Evolutionary conservation across 495 filamentous ascomycete species (phyloP).

Genomic region (Chaetomidium leptoderma): DNA sequence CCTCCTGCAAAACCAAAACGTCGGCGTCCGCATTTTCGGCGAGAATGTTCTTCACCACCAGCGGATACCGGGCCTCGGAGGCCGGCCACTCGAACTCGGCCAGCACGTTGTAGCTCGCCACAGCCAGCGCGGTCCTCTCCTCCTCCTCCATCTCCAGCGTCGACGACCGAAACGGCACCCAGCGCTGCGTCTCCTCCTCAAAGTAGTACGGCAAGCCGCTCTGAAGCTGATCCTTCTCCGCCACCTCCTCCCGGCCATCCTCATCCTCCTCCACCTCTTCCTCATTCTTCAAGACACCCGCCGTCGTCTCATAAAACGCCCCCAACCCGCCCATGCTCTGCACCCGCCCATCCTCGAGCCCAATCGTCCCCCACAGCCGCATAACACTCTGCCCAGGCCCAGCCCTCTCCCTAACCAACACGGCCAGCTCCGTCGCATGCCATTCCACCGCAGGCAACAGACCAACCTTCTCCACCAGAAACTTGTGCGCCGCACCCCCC

Average conservation of each 20-base stretch:
- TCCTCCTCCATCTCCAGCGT: constrained; percentile 2
- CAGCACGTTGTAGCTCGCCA: constrained; percentile 56
- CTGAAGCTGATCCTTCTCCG: constrained; percentile 15
- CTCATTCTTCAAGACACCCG: background rate
- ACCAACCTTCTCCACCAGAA: constrained; percentile 42
- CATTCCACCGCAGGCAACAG: constrained; percentile 40
- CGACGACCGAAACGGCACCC: constrained; percentile 20
- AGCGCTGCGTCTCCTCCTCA: constrained; percentile 26
- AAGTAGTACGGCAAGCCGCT: constrained; percentile 22
- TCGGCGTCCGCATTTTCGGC: constrained; percentile 35
- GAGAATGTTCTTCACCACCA: constrained; percentile 45
- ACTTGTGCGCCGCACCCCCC: constrained; percentile 34
- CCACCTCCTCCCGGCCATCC: constrained; percentile 4
- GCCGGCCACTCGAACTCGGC: constrained; percentile 50
- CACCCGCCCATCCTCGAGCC: constrained; percentile 35
- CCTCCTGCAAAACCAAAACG: constrained; percentile 54
- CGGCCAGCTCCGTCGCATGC: constrained; percentile 39
- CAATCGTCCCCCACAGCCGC: constrained; percentile 48
- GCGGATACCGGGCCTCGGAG: constrained; percentile 45
- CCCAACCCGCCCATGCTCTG: constrained; percentile 15
- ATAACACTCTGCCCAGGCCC: constrained; percentile 28
- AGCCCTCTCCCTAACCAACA: constrained; percentile 43
- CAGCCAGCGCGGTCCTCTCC: constrained; percentile 22
- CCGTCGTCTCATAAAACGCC: constrained; percentile 21
- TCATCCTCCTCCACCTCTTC: background rate